These are phyloP conservation scores for Xylaria sp. DNA, from an alignment of 2,329 filamentous ascomycete genomes.

Conservation along the genomic window DNA sequence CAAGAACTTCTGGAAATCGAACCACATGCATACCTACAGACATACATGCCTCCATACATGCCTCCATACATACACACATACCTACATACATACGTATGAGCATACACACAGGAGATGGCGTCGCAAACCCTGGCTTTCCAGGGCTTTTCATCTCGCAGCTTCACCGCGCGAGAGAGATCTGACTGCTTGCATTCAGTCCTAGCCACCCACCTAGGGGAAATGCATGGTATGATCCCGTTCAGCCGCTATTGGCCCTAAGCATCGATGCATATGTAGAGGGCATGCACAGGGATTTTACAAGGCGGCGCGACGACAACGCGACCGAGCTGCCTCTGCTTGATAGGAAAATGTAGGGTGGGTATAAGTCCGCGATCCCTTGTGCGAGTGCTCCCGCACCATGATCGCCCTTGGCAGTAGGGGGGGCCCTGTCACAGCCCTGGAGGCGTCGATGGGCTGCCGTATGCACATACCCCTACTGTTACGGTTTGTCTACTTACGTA, in stretches of 20 bases:
- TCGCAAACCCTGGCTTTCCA: background rate
- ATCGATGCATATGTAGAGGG: constrained; percentile 3
- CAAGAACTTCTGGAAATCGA: too few relatives aligned
- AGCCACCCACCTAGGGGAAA: background rate
- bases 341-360: background rate
- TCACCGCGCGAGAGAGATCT: background rate
- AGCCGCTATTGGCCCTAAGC: constrained; percentile 1
- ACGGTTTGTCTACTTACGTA: too few relatives aligned
- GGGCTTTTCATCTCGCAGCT: background rate
- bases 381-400: constrained; percentile 25
- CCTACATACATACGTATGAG: too few relatives aligned
- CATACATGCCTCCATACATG: too few relatives aligned
- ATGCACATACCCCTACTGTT: too few relatives aligned
- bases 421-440: constrained; percentile 21
- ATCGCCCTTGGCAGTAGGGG: constrained; percentile 34
- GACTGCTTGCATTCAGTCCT: background rate
- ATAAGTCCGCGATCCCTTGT: constrained; percentile 1
- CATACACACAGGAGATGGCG: background rate
- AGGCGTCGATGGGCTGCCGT: constrained; percentile 10
- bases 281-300: constrained; percentile 1
- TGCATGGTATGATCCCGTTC: constrained; percentile 2
- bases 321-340: constrained; percentile 1
- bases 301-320: constrained; percentile 3
- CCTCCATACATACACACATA: too few relatives aligned
- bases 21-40: too few relatives aligned